Evolutionary conservation across 176 grass and related monocot species (phyloP).

Genomic region (Zizania latifolia): DNA sequence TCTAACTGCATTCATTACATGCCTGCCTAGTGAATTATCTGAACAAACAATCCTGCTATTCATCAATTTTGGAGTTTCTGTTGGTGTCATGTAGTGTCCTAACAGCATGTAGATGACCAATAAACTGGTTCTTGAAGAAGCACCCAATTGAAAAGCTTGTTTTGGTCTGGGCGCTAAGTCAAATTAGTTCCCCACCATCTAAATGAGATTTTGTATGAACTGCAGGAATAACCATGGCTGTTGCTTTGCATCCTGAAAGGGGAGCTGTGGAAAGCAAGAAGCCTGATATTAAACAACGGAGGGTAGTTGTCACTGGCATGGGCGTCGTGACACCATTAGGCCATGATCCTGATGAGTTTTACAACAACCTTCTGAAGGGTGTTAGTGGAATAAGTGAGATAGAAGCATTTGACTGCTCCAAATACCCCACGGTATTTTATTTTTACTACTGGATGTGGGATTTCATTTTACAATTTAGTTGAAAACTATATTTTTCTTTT

Average conservation of each 20-base stretch:
- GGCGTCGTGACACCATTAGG: slow-evolving; percentile 91
- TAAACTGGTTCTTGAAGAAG: slow-evolving; percentile 3
- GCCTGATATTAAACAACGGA: slow-evolving; percentile 51
- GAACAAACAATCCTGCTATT: slow-evolving; percentile 1
- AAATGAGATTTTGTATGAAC: slow-evolving; percentile 27
- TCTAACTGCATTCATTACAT: background rate
- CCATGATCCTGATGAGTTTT: slow-evolving; percentile 95
- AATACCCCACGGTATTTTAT: slow-evolving; percentile 73
- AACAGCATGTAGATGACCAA: background rate
- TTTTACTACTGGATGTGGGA: background rate
- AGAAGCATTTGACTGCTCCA: slow-evolving; percentile 86
- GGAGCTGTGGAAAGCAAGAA: slow-evolving; percentile 50
- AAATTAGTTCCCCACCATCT: background rate
- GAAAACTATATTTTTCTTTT: slow-evolving; percentile 3
- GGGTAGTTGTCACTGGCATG: slow-evolving; percentile 96
- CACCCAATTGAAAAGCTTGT: background rate
- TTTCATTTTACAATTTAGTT: slow-evolving; percentile 20
- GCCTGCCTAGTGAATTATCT: background rate
- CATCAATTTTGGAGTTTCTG: background rate
- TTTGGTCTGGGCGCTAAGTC: background rate
- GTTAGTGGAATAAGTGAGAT: slow-evolving; percentile 88
- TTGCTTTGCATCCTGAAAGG: slow-evolving; percentile 77
- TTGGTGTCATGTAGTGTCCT: background rate
- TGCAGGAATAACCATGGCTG: slow-evolving; percentile 72
- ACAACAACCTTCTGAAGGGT: slow-evolving; percentile 86